Percentiles rank a stretch among this genome's conserved stretches.
Evolutionary conservation across 2,329 filamentous ascomycete species (phyloP).

Genomic region (Colletotrichum theobromicola): DNA sequence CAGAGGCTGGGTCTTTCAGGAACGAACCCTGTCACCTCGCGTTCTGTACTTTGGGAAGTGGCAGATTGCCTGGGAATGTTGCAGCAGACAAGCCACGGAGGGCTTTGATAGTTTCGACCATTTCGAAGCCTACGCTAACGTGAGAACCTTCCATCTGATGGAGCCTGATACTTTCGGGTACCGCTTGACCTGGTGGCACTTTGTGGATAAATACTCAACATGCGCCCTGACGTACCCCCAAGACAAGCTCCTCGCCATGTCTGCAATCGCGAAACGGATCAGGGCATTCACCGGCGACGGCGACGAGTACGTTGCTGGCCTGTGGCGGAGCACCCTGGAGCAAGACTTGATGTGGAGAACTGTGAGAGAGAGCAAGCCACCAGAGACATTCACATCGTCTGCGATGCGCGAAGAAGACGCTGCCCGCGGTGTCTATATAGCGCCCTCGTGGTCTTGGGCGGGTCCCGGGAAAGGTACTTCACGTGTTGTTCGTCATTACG

Average conservation of each 20-base stretch:
- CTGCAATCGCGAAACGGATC: background rate
- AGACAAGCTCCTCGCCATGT: background rate
- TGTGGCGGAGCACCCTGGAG: background rate
- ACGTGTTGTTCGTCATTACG: background rate
- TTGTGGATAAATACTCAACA: background rate
- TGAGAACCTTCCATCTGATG: background rate
- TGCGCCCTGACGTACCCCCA: background rate
- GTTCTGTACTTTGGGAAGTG: background rate
- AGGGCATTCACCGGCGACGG: background rate
- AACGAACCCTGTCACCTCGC: background rate
- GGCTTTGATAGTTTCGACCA: background rate
- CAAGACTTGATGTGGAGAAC: background rate
- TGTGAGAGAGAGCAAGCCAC: background rate
- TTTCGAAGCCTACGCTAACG: background rate
- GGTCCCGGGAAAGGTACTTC: background rate
- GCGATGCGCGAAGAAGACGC: accelerated
- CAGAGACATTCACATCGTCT: background rate
- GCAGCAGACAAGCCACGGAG: background rate
- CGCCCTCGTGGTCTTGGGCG: background rate
- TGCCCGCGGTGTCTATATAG: accelerated
- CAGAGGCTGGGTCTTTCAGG: background rate
- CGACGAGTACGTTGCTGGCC: background rate
- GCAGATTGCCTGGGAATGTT: background rate
- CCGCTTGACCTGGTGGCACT: background rate
- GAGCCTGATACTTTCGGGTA: background rate